A percentile compares a stretch with the other conserved stretches of the same genome.
Evolutionary conservation across 148 eudicot species (phyloP).

Genomic region (Cornus suecica): DNA sequence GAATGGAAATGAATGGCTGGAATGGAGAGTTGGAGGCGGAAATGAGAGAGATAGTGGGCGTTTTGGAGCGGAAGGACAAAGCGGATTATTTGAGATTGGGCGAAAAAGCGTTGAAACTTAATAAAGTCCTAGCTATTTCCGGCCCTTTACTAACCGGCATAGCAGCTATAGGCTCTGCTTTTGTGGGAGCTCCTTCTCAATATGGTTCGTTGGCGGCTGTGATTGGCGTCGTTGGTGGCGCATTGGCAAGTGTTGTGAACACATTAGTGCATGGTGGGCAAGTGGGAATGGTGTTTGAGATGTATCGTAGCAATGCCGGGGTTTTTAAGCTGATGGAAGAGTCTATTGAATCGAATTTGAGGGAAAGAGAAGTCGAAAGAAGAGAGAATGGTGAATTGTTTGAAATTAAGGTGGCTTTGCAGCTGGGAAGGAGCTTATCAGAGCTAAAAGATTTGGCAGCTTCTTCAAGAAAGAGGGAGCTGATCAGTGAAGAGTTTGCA

Average conservation of each 20-base stretch:
- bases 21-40: slow-evolving; percentile 44
- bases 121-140: slow-evolving; percentile 43
- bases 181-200: slow-evolving; percentile 23
- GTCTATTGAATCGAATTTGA: slow-evolving; percentile 32
- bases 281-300: slow-evolving; percentile 85
- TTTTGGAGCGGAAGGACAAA: slow-evolving; percentile 41
- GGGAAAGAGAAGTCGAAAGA: slow-evolving; percentile 25
- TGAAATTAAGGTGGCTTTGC: slow-evolving; percentile 66
- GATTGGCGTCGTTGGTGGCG: slow-evolving; percentile 41
- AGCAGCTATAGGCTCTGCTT: slow-evolving; percentile 51
- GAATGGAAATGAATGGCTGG: slow-evolving; percentile 42
- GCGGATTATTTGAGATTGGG: slow-evolving; percentile 61
- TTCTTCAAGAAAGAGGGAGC: slow-evolving; percentile 26
- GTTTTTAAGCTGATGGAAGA: slow-evolving; percentile 49
- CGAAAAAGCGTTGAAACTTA: slow-evolving; percentile 52
- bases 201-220: slow-evolving; percentile 39
- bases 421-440: slow-evolving; percentile 59
- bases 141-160: slow-evolving; percentile 56
- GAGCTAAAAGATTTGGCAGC: slow-evolving; percentile 48
- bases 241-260: slow-evolving; percentile 47
- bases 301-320: slow-evolving; percentile 73
- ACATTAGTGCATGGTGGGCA: slow-evolving; percentile 76
- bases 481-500: slow-evolving; percentile 56
- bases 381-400: slow-evolving; percentile 64
- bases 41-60: slow-evolving; percentile 38